Evolutionary conservation across 2,329 filamentous ascomycete species (phyloP).

Genomic region (Sarocladium oryzae): DNA sequence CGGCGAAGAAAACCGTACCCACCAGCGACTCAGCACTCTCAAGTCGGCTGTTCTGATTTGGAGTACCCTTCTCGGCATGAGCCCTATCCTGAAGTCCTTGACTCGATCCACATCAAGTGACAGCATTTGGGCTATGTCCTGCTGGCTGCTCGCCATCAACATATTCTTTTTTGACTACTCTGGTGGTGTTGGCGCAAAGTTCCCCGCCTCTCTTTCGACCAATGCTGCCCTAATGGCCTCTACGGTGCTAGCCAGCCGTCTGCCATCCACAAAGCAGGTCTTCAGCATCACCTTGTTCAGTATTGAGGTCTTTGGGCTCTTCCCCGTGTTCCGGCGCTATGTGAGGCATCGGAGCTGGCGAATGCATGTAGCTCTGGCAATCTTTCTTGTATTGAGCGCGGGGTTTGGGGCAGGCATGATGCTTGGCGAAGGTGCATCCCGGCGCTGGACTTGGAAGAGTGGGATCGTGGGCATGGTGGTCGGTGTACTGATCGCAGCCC

Average conservation of each 20-base stretch:
- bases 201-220: conserved; percentile 74
- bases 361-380: conserved; percentile 72
- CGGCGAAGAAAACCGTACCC: conserved; percentile 34
- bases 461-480: conserved; percentile 67
- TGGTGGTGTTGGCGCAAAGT: conserved; percentile 55
- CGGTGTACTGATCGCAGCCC: conserved; percentile 64
- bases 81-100: conserved; percentile 93
- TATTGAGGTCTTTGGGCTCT: conserved; percentile 94
- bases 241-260: conserved; percentile 82
- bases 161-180: conserved; percentile 98
- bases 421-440: conserved; percentile 37
- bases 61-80: conserved; percentile 83
- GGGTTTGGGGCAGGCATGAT: conserved; percentile 69
- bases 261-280: conserved; percentile 87
- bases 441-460: conserved; percentile 43
- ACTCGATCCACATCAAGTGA: conserved; percentile 87
- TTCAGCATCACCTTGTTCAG: conserved; percentile 93
- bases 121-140: conserved; percentile 95
- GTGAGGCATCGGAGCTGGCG: conserved; percentile 74
- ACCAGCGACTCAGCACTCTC: conserved; percentile 64
- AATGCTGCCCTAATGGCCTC: conserved; percentile 96
- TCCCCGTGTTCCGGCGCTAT: conserved; percentile 93
- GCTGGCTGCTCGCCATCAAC: conserved; percentile 88
- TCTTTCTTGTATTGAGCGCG: conserved; percentile 69
- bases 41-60: conserved; percentile 93